Evolutionary conservation across 306 rosid species (phyloP), one percentile per base, ranked within the genome.

Genomic region (Bauhinia variegata): DNA sequence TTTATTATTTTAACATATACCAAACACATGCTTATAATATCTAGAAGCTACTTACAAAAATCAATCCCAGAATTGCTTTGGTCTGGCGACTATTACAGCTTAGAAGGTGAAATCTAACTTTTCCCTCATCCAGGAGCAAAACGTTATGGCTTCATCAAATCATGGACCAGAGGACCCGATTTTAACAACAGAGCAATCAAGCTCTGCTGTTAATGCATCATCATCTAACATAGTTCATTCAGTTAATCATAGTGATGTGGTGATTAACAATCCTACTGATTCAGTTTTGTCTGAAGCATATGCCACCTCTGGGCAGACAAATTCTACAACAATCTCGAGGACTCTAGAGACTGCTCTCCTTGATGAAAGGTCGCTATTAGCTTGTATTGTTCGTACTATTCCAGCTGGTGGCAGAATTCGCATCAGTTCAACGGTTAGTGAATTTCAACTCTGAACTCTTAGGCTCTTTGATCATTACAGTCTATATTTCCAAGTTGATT

Each of bases 331-430:
- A 50, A 60, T 67, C 48, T 80, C 83, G 23, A 88, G 75, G 76
- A 39, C 83, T 71, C 54, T 72, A 30, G 95, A 95, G 71, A 65
- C 58, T 73, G 52, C 75, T 54, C 85, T 88, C 62, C 84, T 90
- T 67, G 99, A 95, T 76, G 99, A 90, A 79, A 88, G 95, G 71
- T 84, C 95, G 30, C 74, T 90, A 64, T 74, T 95, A 68, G 86
- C 96, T 38, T 90, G 95, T 72, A 80, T 95, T 70, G 99, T 83
- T 67, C 99, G 99, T 62, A 95, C 99, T 60, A 86, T 93, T 83
- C 99, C 99, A 23, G 89, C 99, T 62, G 87, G 97, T 79, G 96
- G 96, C 56, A 80, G 82, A 74, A 88, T 90, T 80, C 88, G 83
- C 41, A 86, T 95, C 13, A 91, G 97, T 76, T 86, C 95, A 37